Evolutionary conservation across 371 early-diverging fungal species (phyloP), one percentile per base, ranked within the genome.

Genomic region (Paraphysoderma sedebokerense): DNA sequence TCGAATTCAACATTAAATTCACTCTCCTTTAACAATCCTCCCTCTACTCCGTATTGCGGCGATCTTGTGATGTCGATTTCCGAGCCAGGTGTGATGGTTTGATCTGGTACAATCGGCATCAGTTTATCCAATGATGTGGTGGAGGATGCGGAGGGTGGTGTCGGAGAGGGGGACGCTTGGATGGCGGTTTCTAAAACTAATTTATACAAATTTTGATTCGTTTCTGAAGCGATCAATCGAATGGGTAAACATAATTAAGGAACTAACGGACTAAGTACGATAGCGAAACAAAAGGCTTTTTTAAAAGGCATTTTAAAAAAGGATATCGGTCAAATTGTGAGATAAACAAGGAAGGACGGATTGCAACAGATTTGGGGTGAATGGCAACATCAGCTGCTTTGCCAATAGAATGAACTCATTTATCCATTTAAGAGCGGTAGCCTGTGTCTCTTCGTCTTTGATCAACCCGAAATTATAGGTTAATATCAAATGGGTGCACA

Each of bases 401-500:
- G 85, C 82, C 27, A 88, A 66, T 24, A 66, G 63, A 31, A 87
- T 76, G 51, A 93, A 86, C 54, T 82, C 82, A 51, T 76, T 72
- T 40, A 87, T 71, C 95, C 95, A 93, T 35, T 71, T 63, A 22
- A 93, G 61, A 0, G 90, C 87, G 0, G 79, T n/a, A n/a, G 62
- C 75, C 58, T 90, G 90, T 11, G 87, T 86, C 48, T 85, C 87
- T 59, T 84, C 82, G 47, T 90, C 90, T 48, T 53, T n/a, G n/a
- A n/a, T n/a, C n/a, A n/a, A n/a, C n/a, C n/a, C n/a, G n/a, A n/a
- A n/a, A n/a, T n/a, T n/a, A n/a, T n/a, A n/a, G n/a, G n/a, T n/a
- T 46, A n/a, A 45, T 42, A 2, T 38, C 20, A 12, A 31, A 20
- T 15, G 3, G 26, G 13, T 3, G 19, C 9, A 40, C 38, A 50